Conservation (phyloP, 768 basidiomycete genomes). For the Suillus subluteus region DNA sequence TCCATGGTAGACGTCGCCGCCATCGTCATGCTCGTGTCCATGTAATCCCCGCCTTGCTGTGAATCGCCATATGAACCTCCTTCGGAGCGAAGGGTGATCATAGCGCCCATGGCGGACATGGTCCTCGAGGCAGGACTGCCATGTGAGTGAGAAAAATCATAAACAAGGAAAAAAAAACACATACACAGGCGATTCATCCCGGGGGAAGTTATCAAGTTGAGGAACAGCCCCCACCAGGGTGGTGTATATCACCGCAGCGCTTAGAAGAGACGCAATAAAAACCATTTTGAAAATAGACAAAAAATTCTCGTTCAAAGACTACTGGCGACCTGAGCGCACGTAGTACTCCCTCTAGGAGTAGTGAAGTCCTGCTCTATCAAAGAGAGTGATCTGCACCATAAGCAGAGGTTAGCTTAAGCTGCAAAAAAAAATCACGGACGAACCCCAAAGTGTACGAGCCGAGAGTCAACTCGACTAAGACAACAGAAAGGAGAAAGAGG, state of each 20-base stretch:
- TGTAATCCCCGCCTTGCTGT: not conserved
- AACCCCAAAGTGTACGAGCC: slow-evolving; percentile 56
- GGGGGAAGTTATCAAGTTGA: slow-evolving; percentile 34
- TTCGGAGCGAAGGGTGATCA: slow-evolving; percentile 4
- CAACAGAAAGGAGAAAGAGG: slow-evolving; percentile 37
- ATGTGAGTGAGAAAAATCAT: slow-evolving; percentile 4
- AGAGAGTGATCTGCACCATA: slow-evolving; percentile 63
- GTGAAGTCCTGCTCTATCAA: slow-evolving; percentile 64
- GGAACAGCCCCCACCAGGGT: slow-evolving; percentile 54
- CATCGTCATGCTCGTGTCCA: slow-evolving; percentile 2
- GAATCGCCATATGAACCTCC: slow-evolving; percentile 8
- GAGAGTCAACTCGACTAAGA: slow-evolving; percentile 71
- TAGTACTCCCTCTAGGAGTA: slow-evolving; percentile 65
- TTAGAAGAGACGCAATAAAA: slow-evolving; percentile 55
- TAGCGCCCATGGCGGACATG: not conserved
- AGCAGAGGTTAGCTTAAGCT: slow-evolving; percentile 15
- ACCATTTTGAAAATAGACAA: slow-evolving; percentile 57
- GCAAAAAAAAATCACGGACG: slow-evolving; percentile 20
- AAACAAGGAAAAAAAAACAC: not conserved
- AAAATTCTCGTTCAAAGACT: slow-evolving; percentile 49
- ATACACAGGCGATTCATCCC: slow-evolving; percentile 6
- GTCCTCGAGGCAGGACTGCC: not conserved
- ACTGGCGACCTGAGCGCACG: slow-evolving; percentile 48
- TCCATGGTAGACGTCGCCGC: slow-evolving; percentile 8
- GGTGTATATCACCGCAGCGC: slow-evolving; percentile 56